Conservation (phyloP, 805 yeast genomes). For the Kazachstania bromeliacearum region DNA sequence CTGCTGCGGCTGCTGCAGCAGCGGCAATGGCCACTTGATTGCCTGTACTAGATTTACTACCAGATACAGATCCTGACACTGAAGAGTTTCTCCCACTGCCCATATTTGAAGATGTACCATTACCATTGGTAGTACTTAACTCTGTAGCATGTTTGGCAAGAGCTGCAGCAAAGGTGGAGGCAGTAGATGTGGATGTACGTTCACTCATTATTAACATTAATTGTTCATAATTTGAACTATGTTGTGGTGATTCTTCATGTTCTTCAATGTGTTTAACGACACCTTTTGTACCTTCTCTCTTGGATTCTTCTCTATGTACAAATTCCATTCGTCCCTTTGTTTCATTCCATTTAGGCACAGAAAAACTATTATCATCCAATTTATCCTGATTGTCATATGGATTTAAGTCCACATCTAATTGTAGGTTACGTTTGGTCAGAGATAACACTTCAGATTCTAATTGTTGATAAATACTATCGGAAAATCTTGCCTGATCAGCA, state of each 20-base stretch:
- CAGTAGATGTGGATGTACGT: constrained; percentile 31
- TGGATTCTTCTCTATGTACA: constrained; percentile 34
- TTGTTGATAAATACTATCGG: constrained; percentile 67
- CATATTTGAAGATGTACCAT: not conserved
- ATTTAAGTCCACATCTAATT: constrained; percentile 63
- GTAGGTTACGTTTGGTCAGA: constrained; percentile 67
- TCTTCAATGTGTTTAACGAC: constrained; percentile 39
- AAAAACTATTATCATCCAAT: constrained; percentile 21
- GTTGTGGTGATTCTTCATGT: constrained; percentile 66
- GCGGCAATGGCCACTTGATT: constrained; percentile 30
- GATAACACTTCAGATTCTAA: constrained; percentile 85
- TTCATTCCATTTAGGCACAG: constrained; percentile 39
- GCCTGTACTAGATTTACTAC: constrained; percentile 25
- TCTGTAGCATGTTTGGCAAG: constrained; percentile 24
- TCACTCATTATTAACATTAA: constrained; percentile 67
- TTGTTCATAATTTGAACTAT: constrained; percentile 80
- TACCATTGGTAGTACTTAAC: constrained; percentile 8
- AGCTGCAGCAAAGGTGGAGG: constrained; percentile 33
- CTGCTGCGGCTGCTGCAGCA: constrained; percentile 35
- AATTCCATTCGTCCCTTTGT: constrained; percentile 27
- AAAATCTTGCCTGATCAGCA: constrained; percentile 71
- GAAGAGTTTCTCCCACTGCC: constrained; percentile 4
- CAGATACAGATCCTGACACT: constrained; percentile 1
- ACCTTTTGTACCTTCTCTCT: constrained; percentile 31
- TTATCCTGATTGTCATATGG: constrained; percentile 45